phyloP scores from a whole-genome alignment of 768 basidiomycete genomes.

The Infundibulicybe gibba region DNA sequence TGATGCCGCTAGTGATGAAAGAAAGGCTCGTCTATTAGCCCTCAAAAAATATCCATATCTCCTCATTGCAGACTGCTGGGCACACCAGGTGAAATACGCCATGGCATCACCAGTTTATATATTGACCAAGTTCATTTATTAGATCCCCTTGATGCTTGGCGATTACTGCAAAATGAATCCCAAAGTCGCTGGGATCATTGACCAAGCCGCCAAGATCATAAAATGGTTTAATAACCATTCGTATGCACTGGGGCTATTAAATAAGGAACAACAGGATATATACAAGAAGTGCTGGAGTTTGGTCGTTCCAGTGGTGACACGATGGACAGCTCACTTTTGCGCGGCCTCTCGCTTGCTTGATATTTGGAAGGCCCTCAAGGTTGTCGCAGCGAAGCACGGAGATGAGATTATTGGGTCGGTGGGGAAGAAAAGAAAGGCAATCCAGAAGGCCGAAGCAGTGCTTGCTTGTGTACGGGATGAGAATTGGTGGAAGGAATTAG shows the following conservation, averaged over 20 bases:
- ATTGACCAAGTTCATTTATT: too few relatives aligned
- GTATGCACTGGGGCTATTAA: constrained; percentile 20
- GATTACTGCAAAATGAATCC: too few relatives aligned
- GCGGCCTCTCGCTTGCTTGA: constrained; percentile 21
- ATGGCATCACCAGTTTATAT: too few relatives aligned
- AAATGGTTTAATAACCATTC: constrained; percentile 32
- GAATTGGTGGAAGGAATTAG: constrained; percentile 19
- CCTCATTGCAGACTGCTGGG: too few relatives aligned
- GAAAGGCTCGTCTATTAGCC: too few relatives aligned
- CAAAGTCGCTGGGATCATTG: too few relatives aligned
- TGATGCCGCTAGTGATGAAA: too few relatives aligned
- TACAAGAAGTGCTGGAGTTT: constrained; percentile 14
- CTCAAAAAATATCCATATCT: too few relatives aligned
- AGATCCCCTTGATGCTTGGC: too few relatives aligned
- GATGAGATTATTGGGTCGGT: constrained; percentile 6
- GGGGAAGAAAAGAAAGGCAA: constrained; percentile 6
- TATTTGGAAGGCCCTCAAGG: constrained; percentile 11
- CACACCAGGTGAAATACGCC: too few relatives aligned
- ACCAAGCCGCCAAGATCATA: too few relatives aligned
- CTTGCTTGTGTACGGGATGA: constrained; percentile 9
- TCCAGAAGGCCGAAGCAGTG: constrained; percentile 17
- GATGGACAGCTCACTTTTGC: constrained; percentile 28
- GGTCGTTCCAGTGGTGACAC: constrained; percentile 25
- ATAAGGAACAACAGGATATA: constrained; percentile 16
- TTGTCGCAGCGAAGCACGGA: constrained; percentile 5